Base-by-base conservation (phyloP, 2,329 filamentous ascomycete species). In the Arachnomyces sp. region DNA sequence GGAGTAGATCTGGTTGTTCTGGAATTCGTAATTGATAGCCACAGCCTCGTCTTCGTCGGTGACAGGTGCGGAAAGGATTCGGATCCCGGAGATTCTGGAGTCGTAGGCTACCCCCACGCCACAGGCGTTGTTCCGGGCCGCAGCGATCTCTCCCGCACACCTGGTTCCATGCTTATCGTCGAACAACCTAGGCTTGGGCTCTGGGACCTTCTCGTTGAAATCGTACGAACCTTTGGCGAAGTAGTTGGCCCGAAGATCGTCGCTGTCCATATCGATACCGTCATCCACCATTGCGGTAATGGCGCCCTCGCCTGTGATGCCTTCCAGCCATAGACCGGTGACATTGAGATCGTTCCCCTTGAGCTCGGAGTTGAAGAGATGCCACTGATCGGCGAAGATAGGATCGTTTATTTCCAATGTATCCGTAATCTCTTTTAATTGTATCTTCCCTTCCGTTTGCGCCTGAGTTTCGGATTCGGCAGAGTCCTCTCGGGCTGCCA, bases 221-320 rank as follows among this genome's bases (percentile, higher is more conserved):
- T 98, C 92, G 65, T 84, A 95, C 2, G 90, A 96, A 17, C 92
- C 92, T 42, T 79, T 78, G 1, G 87, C 83, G 58, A 90, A 96
- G 66, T 95, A 98, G 61, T 98, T 98, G 52, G 79, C 82, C 61
- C 84, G 89, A 34, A 98, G 68, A 59, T 98, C 92, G 17, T 86
- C 75, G 67, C 89, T 96, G 66, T 94, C 78, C 82, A 98, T 92
- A 57, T 98, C 92, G 49, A 98, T 64, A 0, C 92, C 92, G 63
- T 98, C 92, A 55, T 98, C 92, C 3, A 98, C 85, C 51, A 98
- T 92, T 40, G 90, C 90, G 2, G 94, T 87, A 1, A 86, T 94
- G 13, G 84, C 76, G 45, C 90, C 90, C 53, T 86, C 78, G 39
- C 92, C 92, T 0, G 90, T 96, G 42, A 95, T 81, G 3, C 89